These are phyloP conservation scores for Somion occarium DNA, from an alignment of 1,284 basidiomycete genomes.

Conservation along the genomic window DNA sequence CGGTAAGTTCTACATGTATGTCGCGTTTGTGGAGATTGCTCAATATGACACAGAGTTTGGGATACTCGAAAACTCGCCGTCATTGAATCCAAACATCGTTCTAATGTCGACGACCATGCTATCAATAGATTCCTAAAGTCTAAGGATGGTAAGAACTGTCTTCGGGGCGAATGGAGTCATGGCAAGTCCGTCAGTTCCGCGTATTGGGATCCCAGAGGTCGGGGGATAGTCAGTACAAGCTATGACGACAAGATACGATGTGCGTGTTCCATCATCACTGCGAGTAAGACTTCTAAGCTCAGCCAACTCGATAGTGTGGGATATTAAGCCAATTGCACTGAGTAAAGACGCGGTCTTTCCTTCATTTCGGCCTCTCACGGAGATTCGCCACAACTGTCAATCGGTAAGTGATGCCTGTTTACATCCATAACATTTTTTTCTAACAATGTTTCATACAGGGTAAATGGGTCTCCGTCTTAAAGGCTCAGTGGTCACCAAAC, in stretches of 20 bases:
- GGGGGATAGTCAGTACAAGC: slow-evolving; percentile 72
- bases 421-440: background rate
- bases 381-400: slow-evolving; percentile 69
- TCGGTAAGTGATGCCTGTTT: slow-evolving; percentile 43
- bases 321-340: slow-evolving; percentile 47
- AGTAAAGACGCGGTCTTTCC: slow-evolving; percentile 44
- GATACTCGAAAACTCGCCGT: slow-evolving; percentile 59
- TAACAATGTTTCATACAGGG: slow-evolving; percentile 40
- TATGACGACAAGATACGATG: slow-evolving; percentile 72
- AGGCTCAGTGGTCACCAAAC: slow-evolving; percentile 73
- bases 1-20: slow-evolving; percentile 40
- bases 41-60: slow-evolving; percentile 35
- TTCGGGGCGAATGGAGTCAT: slow-evolving; percentile 63
- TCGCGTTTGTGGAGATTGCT: background rate
- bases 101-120: slow-evolving; percentile 46
- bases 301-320: slow-evolving; percentile 56
- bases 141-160: slow-evolving; percentile 43
- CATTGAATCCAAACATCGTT: slow-evolving; percentile 18
- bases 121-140: slow-evolving; percentile 46
- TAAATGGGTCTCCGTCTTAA: slow-evolving; percentile 70
- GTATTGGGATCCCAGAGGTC: slow-evolving; percentile 76
- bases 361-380: slow-evolving; percentile 55
- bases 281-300: too few species aligned
- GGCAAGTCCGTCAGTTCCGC: slow-evolving; percentile 74
- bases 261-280: slow-evolving; percentile 37